phyloP scores from a whole-genome alignment of 495 filamentous ascomycete genomes.

The Staphylotrichum longicolle region DNA sequence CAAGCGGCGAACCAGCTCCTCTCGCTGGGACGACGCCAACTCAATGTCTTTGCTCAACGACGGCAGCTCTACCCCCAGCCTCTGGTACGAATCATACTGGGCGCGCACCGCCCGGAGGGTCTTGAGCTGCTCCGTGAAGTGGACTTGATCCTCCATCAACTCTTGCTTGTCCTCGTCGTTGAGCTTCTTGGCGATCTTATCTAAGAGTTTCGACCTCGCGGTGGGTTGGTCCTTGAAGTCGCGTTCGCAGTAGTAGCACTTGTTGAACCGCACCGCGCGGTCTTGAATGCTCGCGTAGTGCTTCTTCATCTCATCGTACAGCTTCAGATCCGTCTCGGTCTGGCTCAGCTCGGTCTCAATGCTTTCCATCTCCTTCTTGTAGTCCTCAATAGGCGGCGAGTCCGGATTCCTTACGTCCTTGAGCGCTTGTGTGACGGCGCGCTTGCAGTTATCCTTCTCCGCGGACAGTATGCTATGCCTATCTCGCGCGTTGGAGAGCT shows the following conservation, averaged over 20 bases:
- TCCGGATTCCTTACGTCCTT: constrained; percentile 34
- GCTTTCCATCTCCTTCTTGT: constrained; percentile 40
- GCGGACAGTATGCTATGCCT: constrained; percentile 61
- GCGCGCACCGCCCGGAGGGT: constrained; percentile 58
- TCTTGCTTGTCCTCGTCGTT: constrained; percentile 53
- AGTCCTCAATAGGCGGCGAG: constrained; percentile 39
- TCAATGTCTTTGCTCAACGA: constrained; percentile 60
- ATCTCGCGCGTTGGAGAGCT: constrained; percentile 62
- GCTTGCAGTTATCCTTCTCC: constrained; percentile 60
- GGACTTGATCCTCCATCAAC: constrained; percentile 52
- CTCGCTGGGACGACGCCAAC: constrained; percentile 53
- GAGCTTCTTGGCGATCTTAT: constrained; percentile 60
- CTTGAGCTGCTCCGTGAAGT: constrained; percentile 54
- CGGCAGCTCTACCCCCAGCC: constrained; percentile 70
- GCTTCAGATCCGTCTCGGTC: constrained; percentile 60
- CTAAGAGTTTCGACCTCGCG: constrained; percentile 57
- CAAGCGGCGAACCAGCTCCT: constrained; percentile 59
- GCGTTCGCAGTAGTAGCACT: constrained; percentile 69
- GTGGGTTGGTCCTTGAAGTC: constrained; percentile 55
- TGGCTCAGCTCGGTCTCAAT: constrained; percentile 60
- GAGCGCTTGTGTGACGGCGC: constrained; percentile 44
- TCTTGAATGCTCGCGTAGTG: constrained; percentile 64
- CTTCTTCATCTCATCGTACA: constrained; percentile 57
- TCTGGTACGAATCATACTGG: constrained; percentile 69
- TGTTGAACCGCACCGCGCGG: constrained; percentile 56